Evolutionary conservation across 2,329 filamentous ascomycete species (phyloP), one percentile per base, ranked within the genome.

Genomic region (Neurospora sp.): DNA sequence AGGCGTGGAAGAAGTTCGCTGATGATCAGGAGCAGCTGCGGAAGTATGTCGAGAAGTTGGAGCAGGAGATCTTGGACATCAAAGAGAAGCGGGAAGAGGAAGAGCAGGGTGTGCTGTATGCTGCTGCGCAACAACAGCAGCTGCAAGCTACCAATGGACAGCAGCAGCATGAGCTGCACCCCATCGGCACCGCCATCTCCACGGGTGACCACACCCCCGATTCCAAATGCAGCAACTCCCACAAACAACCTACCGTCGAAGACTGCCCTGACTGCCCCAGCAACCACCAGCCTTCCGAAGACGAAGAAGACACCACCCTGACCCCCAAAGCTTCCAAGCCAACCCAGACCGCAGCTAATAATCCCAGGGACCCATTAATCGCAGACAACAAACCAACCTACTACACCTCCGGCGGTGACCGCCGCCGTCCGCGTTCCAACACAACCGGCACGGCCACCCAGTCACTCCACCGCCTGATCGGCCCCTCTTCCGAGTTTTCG

Each of bases 11-110:
- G 46, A 72, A 72, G 41, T 76, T 77, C 15, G 69, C 68, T n/a
- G 65, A 71, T 12, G 73, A 77, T 38, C 70, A 74, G 6, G 70
- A 70, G 12, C 73, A 70, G 69, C 70, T 77, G 57, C 72, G 76
- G 17, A 69, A 71, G 8, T 76, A 77, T 57, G 74, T 77, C 28
- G 75, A 77, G 70, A 43, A 70, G 2, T 72, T 77, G 10, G 75
- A 77, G 69, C 66, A 70, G 2, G 74, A 73, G 6, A 71, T 77
- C 33, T 72, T 71, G 11, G 69, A 57, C 10, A 70, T 72, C 17
- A 72, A 73, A 40, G 70, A 71, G 52, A 66, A 69, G 4, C 40
- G 39, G 12, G 23, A 62, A 62, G 52, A 33, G 12, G 52, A 33
- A 3, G 52, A 62, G 23, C 52, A 62, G 6, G 37, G n/a, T 11